Evolutionary conservation across 495 filamentous ascomycete genomes (phyloP).

Genomic region (Coniosporium apollinis): DNA sequence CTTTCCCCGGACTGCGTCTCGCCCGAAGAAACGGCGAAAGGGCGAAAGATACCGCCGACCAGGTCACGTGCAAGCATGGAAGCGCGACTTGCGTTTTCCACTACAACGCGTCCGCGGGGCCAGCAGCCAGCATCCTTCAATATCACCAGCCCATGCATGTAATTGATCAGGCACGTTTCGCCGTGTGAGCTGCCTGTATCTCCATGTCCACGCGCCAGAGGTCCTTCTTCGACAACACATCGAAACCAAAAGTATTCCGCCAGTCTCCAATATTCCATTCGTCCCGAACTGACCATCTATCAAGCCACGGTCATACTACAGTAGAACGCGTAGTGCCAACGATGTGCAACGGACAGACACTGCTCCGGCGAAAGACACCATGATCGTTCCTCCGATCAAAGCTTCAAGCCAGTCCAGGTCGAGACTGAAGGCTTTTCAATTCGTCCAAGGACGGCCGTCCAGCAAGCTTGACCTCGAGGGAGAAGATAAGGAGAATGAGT

Average conservation of each 20-base stretch:
- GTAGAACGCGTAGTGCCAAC: constrained; percentile 7
- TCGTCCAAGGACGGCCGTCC: constrained; percentile 21
- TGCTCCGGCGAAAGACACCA: constrained; percentile 8
- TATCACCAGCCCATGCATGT: too few relatives aligned
- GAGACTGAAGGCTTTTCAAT: constrained; percentile 44
- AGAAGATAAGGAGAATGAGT: constrained; percentile 20
- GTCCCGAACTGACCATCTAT: background rate
- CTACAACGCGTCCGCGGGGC: too few relatives aligned
- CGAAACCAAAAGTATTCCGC: constrained; percentile 11
- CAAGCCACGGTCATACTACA: constrained; percentile 7
- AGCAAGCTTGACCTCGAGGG: constrained; percentile 8
- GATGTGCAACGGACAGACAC: constrained; percentile 8
- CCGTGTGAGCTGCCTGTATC: too few relatives aligned
- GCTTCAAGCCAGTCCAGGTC: constrained; percentile 38
- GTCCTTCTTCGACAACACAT: constrained; percentile 30
- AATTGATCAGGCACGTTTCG: too few relatives aligned
- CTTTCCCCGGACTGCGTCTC: too few relatives aligned
- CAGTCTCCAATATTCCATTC: background rate
- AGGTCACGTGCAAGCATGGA: too few relatives aligned
- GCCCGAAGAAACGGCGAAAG: too few relatives aligned
- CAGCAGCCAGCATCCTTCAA: too few relatives aligned
- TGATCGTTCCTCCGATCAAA: constrained; percentile 19
- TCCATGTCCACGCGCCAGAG: constrained; percentile 27
- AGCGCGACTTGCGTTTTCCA: too few relatives aligned
- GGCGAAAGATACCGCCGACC: too few relatives aligned